Conservation (phyloP, 139 green algal species). For the Coccomyxa sp. region DNA sequence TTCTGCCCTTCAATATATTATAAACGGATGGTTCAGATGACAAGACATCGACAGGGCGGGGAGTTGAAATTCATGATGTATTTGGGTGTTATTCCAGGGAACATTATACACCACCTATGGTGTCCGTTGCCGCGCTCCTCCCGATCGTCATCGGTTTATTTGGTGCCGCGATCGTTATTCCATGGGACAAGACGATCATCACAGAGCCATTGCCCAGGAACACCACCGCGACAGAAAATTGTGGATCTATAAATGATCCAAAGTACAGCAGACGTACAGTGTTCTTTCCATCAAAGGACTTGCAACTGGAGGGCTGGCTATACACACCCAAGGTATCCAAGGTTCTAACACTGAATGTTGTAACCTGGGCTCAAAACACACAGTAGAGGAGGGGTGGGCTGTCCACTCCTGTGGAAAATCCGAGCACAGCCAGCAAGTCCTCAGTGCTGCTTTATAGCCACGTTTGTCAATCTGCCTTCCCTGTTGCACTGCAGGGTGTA, state of each 20-base stretch:
- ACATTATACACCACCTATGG: no score
- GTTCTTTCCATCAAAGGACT: neutral
- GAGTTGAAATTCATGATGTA: no score
- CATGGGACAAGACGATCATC: neutral
- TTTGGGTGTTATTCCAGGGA: no score
- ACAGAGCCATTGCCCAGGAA: neutral
- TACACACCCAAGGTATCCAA: slow-evolving; percentile 29
- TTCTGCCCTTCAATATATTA: no score
- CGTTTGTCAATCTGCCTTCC: no score
- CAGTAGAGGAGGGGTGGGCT: neutral
- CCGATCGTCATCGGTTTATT: no score
- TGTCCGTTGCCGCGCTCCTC: no score
- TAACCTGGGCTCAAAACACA: neutral
- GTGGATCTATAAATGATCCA: neutral
- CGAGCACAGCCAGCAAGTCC: neutral
- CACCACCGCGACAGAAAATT: neutral
- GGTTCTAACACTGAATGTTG: neutral
- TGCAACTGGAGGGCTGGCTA: slow-evolving; percentile 37
- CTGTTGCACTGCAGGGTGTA: neutral
- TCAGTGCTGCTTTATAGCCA: no score
- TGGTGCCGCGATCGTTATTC: neutral
- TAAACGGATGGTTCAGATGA: no score
- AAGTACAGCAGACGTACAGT: neutral
- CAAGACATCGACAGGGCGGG: no score
- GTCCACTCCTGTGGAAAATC: neutral